Percentiles rank a stretch among this genome's conserved stretches.
These are phyloP conservation scores for Hemileccinum rubropunctum DNA, from an alignment of 768 basidiomycete species.

Conservation along the genomic window DNA sequence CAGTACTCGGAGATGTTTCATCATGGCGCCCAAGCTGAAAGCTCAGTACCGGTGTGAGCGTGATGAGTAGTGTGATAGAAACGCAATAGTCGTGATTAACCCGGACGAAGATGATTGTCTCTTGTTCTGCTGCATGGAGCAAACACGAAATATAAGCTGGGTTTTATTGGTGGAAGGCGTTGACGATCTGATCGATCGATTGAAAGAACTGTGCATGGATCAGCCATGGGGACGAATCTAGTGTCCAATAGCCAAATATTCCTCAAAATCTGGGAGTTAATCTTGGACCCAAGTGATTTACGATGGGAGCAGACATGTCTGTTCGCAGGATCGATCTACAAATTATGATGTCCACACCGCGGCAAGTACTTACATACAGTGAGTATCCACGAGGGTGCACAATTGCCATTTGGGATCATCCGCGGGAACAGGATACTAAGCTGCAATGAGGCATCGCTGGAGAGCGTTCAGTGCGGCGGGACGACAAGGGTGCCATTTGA, in stretches of 20 bases:
- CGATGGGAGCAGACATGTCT: neutral
- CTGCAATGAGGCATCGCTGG: slow-evolving; percentile 40
- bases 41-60: too few relatives aligned
- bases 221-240: neutral
- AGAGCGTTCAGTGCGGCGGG: slow-evolving; percentile 46
- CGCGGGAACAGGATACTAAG: neutral
- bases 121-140: neutral
- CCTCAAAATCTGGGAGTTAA: neutral
- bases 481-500: slow-evolving; percentile 52
- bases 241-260: neutral
- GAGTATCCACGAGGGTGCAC: too few relatives aligned
- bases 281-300: neutral
- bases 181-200: neutral
- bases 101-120: too few relatives aligned
- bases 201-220: neutral
- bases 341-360: neutral
- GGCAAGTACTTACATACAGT: too few relatives aligned
- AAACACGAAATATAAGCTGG: neutral
- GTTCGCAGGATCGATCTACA: neutral
- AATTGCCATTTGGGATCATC: too few relatives aligned
- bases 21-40: too few relatives aligned
- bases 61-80: too few relatives aligned
- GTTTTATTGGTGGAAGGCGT: too few relatives aligned
- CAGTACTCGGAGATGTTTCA: too few relatives aligned
- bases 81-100: too few relatives aligned